Conservation (phyloP, 805 yeast genomes). For the Yarrowia hollandica region DNA sequence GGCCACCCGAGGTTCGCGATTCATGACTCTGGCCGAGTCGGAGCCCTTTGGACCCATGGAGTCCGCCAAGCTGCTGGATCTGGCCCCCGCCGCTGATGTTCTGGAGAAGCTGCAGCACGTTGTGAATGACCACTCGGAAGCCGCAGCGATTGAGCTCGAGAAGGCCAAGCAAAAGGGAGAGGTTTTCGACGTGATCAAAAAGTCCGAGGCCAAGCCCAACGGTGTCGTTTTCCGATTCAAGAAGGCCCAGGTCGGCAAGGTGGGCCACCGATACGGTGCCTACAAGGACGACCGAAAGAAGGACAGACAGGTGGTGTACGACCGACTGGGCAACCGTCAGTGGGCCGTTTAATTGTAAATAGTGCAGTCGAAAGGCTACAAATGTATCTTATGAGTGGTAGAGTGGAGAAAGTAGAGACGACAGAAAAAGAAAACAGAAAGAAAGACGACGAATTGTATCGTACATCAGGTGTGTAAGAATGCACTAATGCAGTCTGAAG, state of each 20-base stretch:
- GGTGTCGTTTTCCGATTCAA: slow-evolving; percentile 71
- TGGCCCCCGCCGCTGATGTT: slow-evolving; percentile 85
- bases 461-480: too few relatives aligned
- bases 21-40: slow-evolving; percentile 86
- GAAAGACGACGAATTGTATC: too few relatives aligned
- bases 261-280: slow-evolving; percentile 91
- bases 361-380: slow-evolving; percentile 9
- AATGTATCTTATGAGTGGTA: neutral
- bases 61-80: slow-evolving; percentile 79
- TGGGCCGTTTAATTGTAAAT: slow-evolving; percentile 26
- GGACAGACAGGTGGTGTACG: slow-evolving; percentile 53
- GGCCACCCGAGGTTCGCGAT: slow-evolving; percentile 76
- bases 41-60: slow-evolving; percentile 96
- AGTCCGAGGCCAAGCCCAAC: slow-evolving; percentile 40
- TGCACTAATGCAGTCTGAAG: too few relatives aligned
- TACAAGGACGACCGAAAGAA: slow-evolving; percentile 84
- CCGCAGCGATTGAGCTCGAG: slow-evolving; percentile 37
- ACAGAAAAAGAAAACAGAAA: too few relatives aligned
- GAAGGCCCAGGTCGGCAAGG: slow-evolving; percentile 74
- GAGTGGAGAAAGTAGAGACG: too few relatives aligned
- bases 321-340: slow-evolving; percentile 26
- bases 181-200: slow-evolving; percentile 32
- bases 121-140: slow-evolving; percentile 41
- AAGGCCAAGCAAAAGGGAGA: slow-evolving; percentile 37
- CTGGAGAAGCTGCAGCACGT: slow-evolving; percentile 59